phyloP scores from a whole-genome alignment of 148 eudicot genomes.

The Nyssa sinensis region DNA sequence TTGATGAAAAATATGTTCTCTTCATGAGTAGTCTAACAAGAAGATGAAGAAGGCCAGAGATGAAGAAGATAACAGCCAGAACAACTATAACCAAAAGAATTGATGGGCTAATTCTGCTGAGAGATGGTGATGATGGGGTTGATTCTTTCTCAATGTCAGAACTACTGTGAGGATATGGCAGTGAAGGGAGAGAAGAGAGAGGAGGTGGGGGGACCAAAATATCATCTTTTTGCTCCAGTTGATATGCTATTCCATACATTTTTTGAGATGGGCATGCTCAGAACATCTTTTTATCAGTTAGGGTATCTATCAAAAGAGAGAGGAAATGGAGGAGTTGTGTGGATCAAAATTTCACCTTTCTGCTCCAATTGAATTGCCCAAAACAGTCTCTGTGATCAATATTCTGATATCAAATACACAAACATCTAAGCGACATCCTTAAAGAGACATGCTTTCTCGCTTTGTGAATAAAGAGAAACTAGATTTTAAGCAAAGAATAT shows the following conservation, averaged over 20 bases:
- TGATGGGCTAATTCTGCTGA: constrained; percentile 46
- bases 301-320: too few species aligned
- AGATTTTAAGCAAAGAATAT: too few species aligned
- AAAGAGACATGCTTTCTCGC: neutral
- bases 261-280: neutral
- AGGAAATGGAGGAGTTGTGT: too few species aligned
- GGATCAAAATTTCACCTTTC: neutral
- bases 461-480: neutral
- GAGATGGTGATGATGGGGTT: constrained; percentile 16
- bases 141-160: constrained; percentile 7
- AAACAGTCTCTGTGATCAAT: neutral
- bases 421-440: neutral
- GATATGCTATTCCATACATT: constrained; percentile 27
- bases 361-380: neutral
- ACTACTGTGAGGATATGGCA: constrained; percentile 8
- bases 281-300: neutral
- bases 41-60: constrained; percentile 51
- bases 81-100: constrained; percentile 45
- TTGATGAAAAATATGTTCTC: constrained; percentile 43
- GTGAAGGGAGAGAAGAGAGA: constrained; percentile 27
- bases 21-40: constrained; percentile 44
- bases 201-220: constrained; percentile 25
- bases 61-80: constrained; percentile 45
- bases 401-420: neutral
- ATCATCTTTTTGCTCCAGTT: constrained; percentile 20